Percentiles rank a stretch among this genome's conserved stretches.
phyloP scores from a whole-genome alignment of 179 eudicot species.

The Silene coronaria region DNA sequence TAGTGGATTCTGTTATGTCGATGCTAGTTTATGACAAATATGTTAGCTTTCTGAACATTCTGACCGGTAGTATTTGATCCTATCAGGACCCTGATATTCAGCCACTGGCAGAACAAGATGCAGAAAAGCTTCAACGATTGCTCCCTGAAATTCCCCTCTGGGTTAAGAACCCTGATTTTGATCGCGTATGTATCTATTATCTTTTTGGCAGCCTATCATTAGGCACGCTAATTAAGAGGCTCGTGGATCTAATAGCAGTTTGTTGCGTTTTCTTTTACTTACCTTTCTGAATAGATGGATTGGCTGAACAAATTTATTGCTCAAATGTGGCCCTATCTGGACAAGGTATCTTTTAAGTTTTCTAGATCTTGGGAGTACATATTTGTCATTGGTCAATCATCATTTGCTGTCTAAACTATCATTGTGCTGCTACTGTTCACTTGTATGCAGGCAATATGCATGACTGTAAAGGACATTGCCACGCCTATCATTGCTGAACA shows the following conservation, averaged over 20 bases:
- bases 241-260: conserved; percentile 12
- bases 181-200: conserved; percentile 40
- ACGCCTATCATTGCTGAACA: conserved; percentile 83
- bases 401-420: conserved; percentile 3
- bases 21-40: neutral
- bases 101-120: conserved; percentile 65
- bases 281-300: conserved; percentile 45
- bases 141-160: conserved; percentile 77
- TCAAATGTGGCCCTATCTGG: conserved; percentile 89
- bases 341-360: conserved; percentile 55
- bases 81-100: conserved; percentile 72
- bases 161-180: conserved; percentile 76
- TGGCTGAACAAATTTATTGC: conserved; percentile 89
- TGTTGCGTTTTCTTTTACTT: conserved; percentile 5
- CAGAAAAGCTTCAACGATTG: conserved; percentile 38
- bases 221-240: neutral
- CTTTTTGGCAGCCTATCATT: neutral
- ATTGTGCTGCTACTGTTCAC: conserved; percentile 9
- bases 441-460: conserved; percentile 69
- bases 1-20: neutral
- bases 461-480: conserved; percentile 62
- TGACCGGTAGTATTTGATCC: conserved; percentile 22
- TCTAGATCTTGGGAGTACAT: neutral
- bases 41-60: neutral
- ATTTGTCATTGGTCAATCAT: neutral